Evolutionary conservation across 2,329 filamentous ascomycete genomes (phyloP), one percentile per base, ranked within the genome.

Genomic region (Sporothrix dimorphospora): DNA sequence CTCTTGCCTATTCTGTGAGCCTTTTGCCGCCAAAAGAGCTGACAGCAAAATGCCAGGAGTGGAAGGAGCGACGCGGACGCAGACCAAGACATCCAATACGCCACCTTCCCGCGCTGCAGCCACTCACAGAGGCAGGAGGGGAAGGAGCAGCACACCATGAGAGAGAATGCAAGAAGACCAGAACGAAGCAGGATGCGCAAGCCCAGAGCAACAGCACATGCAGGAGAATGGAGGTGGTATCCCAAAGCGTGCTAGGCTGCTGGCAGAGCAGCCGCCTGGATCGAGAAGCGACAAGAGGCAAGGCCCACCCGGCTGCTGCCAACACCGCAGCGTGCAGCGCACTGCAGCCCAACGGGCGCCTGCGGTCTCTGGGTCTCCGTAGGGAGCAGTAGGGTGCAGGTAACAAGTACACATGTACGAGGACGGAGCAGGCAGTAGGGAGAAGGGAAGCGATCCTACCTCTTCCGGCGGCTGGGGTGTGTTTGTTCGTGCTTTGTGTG

Each of bases 51-150:
- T 16, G 8, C 16, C 57, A 38, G 9, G 42, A 12, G 12, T n/a
- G 38, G 51, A 21, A 69, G 38, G 27, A 47, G 34, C 66, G 66
- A 59, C 7, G 40, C 51, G 51, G 51, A 69, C 21, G 67, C 67
- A 57, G 16, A 34, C 34, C 59, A 42, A 38, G 27, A 34, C 67
- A 42, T 9, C 21, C 34, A 45, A 59, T 45, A 57, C 66, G 66
- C 66, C 66, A 69, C 66, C 47, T 24, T 42, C 38, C 49, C 16
- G 51, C 24, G 21, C 51, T 30, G 67, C 38, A 69, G 51, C 51
- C 51, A 59, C 67, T 69, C 66, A 59, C 34, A 47, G 21, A n/a
- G 38, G 53, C 68, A 34, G 68, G 53, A 70, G 53, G 69, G 55
- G 69, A 27, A 70, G 40, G 42, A 47, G 53, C 68, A 49, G 34